Percentiles rank a stretch among this genome's conserved stretches.
Evolutionary conservation across 768 basidiomycete genomes (phyloP).

Genomic region (Suillus ampliporus): DNA sequence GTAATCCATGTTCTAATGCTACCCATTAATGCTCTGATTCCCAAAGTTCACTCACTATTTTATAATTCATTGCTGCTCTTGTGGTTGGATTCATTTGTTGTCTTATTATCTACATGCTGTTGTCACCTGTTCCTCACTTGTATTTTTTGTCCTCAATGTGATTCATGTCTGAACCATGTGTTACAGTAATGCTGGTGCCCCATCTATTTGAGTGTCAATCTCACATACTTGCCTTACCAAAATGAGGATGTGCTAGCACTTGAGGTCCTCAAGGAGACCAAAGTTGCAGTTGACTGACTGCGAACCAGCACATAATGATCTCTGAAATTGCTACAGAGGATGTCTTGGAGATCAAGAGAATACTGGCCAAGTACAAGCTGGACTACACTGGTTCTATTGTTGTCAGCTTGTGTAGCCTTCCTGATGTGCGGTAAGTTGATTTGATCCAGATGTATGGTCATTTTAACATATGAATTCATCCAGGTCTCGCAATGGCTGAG

Average conservation of each 20-base stretch:
- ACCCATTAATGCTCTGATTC: too few species aligned
- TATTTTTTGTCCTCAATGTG: background rate
- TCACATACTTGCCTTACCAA: too few species aligned
- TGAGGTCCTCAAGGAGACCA: too few species aligned
- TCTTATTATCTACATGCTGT: background rate
- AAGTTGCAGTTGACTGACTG: too few species aligned
- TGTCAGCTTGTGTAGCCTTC: conserved; percentile 96
- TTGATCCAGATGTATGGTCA: conserved; percentile 8
- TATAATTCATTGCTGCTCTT: too few species aligned
- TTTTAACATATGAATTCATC: background rate
- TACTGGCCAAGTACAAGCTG: conserved; percentile 86
- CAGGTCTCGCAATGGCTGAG: conserved; percentile 80
- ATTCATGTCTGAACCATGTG: background rate
- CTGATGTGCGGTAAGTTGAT: conserved; percentile 78
- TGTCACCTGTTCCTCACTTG: background rate
- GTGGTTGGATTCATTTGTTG: too few species aligned
- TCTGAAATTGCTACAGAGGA: conserved; percentile 82
- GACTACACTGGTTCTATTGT: conserved; percentile 84
- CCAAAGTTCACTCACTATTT: too few species aligned
- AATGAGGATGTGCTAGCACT: too few species aligned
- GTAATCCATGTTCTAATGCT: background rate
- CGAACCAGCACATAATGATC: conserved; percentile 93
- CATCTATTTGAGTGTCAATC: too few species aligned
- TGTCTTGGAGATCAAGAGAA: conserved; percentile 73
- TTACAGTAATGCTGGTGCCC: too few species aligned